These are phyloP conservation scores for Saccharomycopsis fodiens DNA, from an alignment of 805 yeast genomes.

Conservation along the genomic window DNA sequence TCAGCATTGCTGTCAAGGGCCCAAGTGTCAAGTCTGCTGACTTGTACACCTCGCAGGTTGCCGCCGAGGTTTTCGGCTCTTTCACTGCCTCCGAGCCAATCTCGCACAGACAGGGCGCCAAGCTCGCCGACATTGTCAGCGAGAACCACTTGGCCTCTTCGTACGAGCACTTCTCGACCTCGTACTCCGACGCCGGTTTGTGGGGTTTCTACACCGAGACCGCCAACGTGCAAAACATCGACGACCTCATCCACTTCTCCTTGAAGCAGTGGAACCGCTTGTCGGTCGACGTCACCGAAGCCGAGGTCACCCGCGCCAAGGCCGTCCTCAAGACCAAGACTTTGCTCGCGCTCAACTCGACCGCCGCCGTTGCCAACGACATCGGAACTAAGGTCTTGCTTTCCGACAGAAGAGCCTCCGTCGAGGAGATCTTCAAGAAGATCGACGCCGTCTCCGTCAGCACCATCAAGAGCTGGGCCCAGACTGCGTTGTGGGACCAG, in stretches of 20 bases:
- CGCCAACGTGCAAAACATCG: constrained; percentile 51
- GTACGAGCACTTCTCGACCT: constrained; percentile 62
- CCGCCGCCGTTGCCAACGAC: constrained; percentile 44
- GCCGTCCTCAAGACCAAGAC: constrained; percentile 58
- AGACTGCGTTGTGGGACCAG: constrained; percentile 70
- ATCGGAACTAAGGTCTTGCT: constrained; percentile 55
- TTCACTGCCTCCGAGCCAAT: constrained; percentile 47
- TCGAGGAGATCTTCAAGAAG: constrained; percentile 49
- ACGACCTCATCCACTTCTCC: constrained; percentile 74
- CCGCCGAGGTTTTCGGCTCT: constrained; percentile 54
- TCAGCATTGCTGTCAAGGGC: constrained; percentile 69
- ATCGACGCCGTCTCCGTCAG: constrained; percentile 57
- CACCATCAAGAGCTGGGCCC: constrained; percentile 68
- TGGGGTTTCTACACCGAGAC: constrained; percentile 75
- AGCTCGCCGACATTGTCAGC: constrained; percentile 59
- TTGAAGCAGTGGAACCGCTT: constrained; percentile 86
- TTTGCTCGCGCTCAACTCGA: constrained; percentile 41
- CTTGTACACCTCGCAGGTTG: constrained; percentile 66
- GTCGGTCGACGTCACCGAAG: constrained; percentile 63
- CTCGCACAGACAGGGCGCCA: constrained; percentile 55
- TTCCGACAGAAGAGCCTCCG: constrained; percentile 54
- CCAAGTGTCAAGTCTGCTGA: constrained; percentile 57
- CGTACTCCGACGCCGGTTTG: constrained; percentile 72
- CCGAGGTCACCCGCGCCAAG: constrained; percentile 75
- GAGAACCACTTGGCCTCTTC: constrained; percentile 69